Conservation (phyloP, 352 stramenopile genomes). For the Phytophthora podocarpi region DNA sequence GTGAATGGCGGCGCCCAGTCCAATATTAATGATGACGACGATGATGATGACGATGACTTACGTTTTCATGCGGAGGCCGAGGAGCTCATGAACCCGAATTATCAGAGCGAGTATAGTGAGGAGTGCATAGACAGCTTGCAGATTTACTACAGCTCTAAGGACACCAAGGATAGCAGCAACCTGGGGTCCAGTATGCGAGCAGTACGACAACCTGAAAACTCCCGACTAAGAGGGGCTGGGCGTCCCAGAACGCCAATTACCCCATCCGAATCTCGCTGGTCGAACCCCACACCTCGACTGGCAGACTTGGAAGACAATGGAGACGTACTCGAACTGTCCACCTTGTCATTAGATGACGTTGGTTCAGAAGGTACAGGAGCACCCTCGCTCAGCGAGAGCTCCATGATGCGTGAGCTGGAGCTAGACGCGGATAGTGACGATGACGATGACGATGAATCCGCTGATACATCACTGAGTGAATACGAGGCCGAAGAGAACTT, state of each 20-base stretch:
- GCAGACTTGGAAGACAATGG: conserved; percentile 20
- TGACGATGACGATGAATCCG: conserved; percentile 35
- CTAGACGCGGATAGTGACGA: conserved; percentile 60
- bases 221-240: neutral
- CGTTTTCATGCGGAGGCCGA: conserved; percentile 63
- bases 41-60: conserved; percentile 39
- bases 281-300: conserved; percentile 1
- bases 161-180: conserved; percentile 23
- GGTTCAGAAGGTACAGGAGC: conserved; percentile 25
- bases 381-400: conserved; percentile 56
- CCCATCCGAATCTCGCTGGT: neutral
- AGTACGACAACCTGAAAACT: conserved; percentile 4
- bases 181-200: conserved; percentile 3
- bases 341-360: conserved; percentile 37
- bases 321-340: conserved; percentile 30
- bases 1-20: conserved; percentile 6
- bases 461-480: conserved; percentile 68
- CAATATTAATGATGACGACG: conserved; percentile 26
- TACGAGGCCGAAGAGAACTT: conserved; percentile 86
- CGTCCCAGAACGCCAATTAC: conserved; percentile 4
- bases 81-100: conserved; percentile 82
- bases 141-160: conserved; percentile 62
- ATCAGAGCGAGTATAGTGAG: conserved; percentile 79
- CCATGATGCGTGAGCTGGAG: conserved; percentile 61
- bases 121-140: conserved; percentile 80